phyloP scores from a whole-genome alignment of 495 filamentous ascomycete species.

The Podospora pseudopauciseta region DNA sequence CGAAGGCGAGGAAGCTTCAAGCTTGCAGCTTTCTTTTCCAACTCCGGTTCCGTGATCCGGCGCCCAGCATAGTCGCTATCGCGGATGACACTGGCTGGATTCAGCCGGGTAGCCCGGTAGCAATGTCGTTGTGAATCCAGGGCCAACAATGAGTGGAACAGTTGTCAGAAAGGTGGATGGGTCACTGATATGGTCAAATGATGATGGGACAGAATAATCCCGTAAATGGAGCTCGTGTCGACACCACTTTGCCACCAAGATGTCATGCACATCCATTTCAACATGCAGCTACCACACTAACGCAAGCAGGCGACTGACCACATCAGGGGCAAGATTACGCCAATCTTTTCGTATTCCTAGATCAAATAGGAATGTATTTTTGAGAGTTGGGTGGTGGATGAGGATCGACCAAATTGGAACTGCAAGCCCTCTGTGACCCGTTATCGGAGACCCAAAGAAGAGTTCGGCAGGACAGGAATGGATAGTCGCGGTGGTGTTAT shows the following conservation, averaged over 20 bases:
- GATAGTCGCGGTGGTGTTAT: constrained; percentile 49
- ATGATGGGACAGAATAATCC: constrained; percentile 56
- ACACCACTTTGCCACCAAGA: constrained; percentile 46
- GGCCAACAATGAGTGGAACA: constrained; percentile 55
- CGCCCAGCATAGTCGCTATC: constrained; percentile 45
- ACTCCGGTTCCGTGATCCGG: constrained; percentile 45
- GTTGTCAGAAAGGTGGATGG: constrained; percentile 46
- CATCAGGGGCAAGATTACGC: constrained; percentile 39
- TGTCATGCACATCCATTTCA: constrained; percentile 48
- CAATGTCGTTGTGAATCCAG: constrained; percentile 47
- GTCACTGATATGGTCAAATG: constrained; percentile 63
- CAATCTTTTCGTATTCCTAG: constrained; percentile 55
- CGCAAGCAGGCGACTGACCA: constrained; percentile 26
- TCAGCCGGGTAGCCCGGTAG: constrained; percentile 52
- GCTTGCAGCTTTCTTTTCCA: constrained; percentile 27
- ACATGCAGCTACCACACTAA: constrained; percentile 33
- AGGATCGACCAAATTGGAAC: constrained; percentile 53
- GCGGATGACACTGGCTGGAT: constrained; percentile 37
- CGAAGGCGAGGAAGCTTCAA: constrained; percentile 51
- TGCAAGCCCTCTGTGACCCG: constrained; percentile 39
- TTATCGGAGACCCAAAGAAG: constrained; percentile 45
- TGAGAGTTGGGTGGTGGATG: constrained; percentile 45
- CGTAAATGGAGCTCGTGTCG: constrained; percentile 47
- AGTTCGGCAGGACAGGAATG: constrained; percentile 26
- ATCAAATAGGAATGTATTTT: constrained; percentile 54